Evolutionary conservation across 164 flowering plant genomes (phyloP).

Genomic region (Berberis vulgaris): DNA sequence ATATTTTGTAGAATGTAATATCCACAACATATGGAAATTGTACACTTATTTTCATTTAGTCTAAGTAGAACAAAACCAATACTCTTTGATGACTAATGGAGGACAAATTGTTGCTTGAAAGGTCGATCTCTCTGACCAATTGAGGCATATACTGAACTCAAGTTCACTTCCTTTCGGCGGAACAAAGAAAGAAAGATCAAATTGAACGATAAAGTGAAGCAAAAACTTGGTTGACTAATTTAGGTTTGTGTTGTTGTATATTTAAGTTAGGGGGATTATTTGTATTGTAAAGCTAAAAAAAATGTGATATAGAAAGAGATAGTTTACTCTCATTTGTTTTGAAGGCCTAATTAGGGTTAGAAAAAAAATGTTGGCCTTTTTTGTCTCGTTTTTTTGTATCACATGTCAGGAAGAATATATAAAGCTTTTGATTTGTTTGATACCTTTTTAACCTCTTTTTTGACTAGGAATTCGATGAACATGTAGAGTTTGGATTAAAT

Average conservation of each 20-base stretch:
- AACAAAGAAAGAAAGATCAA: background rate
- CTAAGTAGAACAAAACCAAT: too few relatives aligned
- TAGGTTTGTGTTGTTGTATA: background rate
- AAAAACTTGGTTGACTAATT: background rate
- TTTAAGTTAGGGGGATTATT: background rate
- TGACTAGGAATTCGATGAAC: too few relatives aligned
- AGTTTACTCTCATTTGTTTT: slow-evolving; percentile 5
- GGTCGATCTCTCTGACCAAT: too few relatives aligned
- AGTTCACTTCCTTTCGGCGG: slow-evolving; percentile 7
- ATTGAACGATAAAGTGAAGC: too few relatives aligned
- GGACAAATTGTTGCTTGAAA: too few relatives aligned
- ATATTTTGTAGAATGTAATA: too few relatives aligned
- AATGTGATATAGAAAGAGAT: background rate
- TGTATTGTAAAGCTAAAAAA: slow-evolving; percentile 1
- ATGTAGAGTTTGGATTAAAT: too few relatives aligned
- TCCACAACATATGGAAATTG: too few relatives aligned
- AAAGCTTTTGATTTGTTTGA: background rate
- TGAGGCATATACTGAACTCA: too few relatives aligned
- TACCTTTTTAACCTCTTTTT: too few relatives aligned
- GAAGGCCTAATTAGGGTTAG: background rate
- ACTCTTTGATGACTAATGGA: too few relatives aligned
- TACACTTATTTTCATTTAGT: too few relatives aligned
- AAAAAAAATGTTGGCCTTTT: background rate
- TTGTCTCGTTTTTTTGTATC: background rate
- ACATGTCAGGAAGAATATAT: background rate